Conservation (phyloP, 2,329 filamentous ascomycete genomes). For the Dryadomyces quercus-mongolicae region DNA sequence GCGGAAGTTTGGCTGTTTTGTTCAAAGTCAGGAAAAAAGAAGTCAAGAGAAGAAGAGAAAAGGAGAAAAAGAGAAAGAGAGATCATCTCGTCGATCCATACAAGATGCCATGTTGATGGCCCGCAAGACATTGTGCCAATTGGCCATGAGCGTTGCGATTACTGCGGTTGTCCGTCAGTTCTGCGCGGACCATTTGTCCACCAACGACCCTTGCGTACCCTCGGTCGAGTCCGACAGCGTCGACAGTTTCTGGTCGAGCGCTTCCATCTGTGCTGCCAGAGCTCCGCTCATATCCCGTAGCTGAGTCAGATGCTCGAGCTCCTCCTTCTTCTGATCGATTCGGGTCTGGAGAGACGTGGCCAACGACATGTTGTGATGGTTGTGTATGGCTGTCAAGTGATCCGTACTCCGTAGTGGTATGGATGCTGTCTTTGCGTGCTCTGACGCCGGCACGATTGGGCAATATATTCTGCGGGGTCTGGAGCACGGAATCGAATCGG, state of each 20-base stretch:
- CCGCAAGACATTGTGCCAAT: constrained; percentile 78
- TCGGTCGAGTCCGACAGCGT: constrained; percentile 75
- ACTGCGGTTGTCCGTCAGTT: constrained; percentile 34
- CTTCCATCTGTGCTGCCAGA: constrained; percentile 71
- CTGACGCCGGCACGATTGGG: background rate
- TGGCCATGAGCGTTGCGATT: constrained; percentile 72
- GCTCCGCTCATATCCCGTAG: constrained; percentile 68
- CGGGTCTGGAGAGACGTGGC: constrained; percentile 64
- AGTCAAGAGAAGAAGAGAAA: background rate
- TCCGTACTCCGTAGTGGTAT: background rate
- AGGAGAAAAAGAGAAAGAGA: background rate
- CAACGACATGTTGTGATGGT: constrained; percentile 24
- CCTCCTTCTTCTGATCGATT: constrained; percentile 76
- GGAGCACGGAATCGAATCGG: too few relatives aligned
- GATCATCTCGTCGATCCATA: constrained; percentile 40
- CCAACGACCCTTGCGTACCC: constrained; percentile 30
- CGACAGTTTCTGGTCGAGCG: constrained; percentile 62
- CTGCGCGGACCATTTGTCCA: too few relatives aligned
- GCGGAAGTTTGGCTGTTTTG: constrained; percentile 53
- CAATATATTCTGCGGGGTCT: constrained; percentile 1
- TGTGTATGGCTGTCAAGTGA: constrained; percentile 51
- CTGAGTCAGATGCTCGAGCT: constrained; percentile 68
- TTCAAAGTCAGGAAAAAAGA: background rate
- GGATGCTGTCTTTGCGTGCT: too few relatives aligned
- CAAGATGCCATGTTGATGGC: constrained; percentile 80